These are phyloP conservation scores for Plasmodium reichenowi DNA, from an alignment of 169 alveolate genomes.

Conservation along the genomic window DNA sequence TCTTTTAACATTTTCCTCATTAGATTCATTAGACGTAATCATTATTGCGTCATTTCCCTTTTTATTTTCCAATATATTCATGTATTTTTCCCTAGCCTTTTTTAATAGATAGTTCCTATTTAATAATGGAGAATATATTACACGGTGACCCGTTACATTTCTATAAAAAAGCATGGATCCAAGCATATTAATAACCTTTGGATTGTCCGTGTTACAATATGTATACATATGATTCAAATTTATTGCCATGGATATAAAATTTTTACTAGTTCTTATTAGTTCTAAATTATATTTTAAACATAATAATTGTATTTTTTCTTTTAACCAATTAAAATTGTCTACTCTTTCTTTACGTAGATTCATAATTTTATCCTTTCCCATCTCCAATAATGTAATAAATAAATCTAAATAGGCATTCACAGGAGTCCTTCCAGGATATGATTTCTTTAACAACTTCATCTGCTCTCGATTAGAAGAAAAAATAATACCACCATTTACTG, in stretches of 20 bases:
- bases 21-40: background rate
- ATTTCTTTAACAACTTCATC: slow-evolving; percentile 43
- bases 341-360: slow-evolving; percentile 48
- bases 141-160: slow-evolving; percentile 76
- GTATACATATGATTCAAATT: slow-evolving; percentile 48
- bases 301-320: background rate
- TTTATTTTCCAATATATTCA: background rate
- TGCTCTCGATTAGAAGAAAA: slow-evolving; percentile 27
- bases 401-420: slow-evolving; percentile 73
- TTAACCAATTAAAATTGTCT: slow-evolving; percentile 49
- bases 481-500: slow-evolving; percentile 69
- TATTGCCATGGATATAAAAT: slow-evolving; percentile 67
- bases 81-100: background rate
- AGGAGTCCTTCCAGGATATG: slow-evolving; percentile 74
- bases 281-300: slow-evolving; percentile 53
- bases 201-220: slow-evolving; percentile 15
- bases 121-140: slow-evolving; percentile 65
- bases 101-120: background rate
- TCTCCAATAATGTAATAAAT: slow-evolving; percentile 60
- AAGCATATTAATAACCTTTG: slow-evolving; percentile 20
- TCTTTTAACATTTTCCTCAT: background rate
- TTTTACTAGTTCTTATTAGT: slow-evolving; percentile 60
- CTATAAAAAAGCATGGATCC: slow-evolving; percentile 74
- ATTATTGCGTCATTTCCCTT: background rate
- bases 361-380: slow-evolving; percentile 65